Conservation (phyloP, 495 filamentous ascomycete genomes). For the Cairneyella variabilis region DNA sequence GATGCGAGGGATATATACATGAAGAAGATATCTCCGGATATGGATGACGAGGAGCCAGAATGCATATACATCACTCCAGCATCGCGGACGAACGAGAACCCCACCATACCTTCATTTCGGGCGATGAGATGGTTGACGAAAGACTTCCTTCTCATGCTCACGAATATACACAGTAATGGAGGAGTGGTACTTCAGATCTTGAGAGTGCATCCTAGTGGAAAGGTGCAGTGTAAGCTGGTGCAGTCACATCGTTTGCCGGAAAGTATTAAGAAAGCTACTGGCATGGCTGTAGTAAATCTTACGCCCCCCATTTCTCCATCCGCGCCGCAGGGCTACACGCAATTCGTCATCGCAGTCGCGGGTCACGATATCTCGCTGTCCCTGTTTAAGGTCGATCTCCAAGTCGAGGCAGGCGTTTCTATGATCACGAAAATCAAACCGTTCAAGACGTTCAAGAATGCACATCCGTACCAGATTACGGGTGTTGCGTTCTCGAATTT, state of each 20-base stretch:
- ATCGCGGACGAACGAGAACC: slow-evolving; percentile 41
- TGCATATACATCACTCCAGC: slow-evolving; percentile 58
- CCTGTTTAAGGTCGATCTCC: slow-evolving; percentile 66
- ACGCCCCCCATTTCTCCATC: slow-evolving; percentile 42
- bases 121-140: slow-evolving; percentile 74
- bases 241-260: slow-evolving; percentile 39
- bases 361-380: slow-evolving; percentile 79
- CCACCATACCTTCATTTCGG: slow-evolving; percentile 52
- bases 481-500: slow-evolving; percentile 76
- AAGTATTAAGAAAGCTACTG: slow-evolving; percentile 46
- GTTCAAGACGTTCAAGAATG: slow-evolving; percentile 63
- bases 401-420: slow-evolving; percentile 37
- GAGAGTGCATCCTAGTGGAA: slow-evolving; percentile 35
- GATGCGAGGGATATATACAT: slow-evolving; percentile 70
- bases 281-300: slow-evolving; percentile 70
- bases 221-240: slow-evolving; percentile 38
- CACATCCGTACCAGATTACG: slow-evolving; percentile 84
- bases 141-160: slow-evolving; percentile 65
- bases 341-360: slow-evolving; percentile 77
- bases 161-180: slow-evolving; percentile 42
- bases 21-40: slow-evolving; percentile 43
- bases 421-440: slow-evolving; percentile 53
- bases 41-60: slow-evolving; percentile 49
- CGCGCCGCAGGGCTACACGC: slow-evolving; percentile 50
- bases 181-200: slow-evolving; percentile 51